Percentiles rank a stretch among this genome's conserved stretches.
These are phyloP conservation scores for Arabis alpina DNA, from an alignment of 345 rosid species.

Conservation along the genomic window DNA sequence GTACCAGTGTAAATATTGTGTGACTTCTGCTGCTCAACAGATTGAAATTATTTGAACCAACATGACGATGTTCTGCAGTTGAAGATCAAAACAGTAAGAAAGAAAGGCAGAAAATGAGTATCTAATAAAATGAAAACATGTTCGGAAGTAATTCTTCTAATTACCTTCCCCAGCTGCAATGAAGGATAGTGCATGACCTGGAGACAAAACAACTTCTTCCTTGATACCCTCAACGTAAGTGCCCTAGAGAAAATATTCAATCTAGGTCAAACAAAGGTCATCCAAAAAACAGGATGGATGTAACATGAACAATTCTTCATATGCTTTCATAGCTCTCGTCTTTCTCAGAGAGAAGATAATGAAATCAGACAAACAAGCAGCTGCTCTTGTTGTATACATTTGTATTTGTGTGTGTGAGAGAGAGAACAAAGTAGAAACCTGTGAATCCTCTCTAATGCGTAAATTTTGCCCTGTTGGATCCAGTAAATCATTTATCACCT, in stretches of 20 bases:
- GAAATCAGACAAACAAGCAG: conserved; percentile 10
- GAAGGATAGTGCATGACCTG: conserved; percentile 97
- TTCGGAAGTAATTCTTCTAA: conserved; percentile 1
- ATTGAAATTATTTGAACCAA: conserved; percentile 99
- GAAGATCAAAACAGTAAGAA: conserved; percentile 29
- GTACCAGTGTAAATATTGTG: conserved; percentile 95
- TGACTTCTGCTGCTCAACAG: conserved; percentile 98
- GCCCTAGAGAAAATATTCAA: conserved; percentile 57
- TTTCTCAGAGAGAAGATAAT: conserved; percentile 13
- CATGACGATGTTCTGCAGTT: conserved; percentile 95
- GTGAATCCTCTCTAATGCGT: conserved; percentile 99
- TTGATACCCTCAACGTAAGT: conserved; percentile 99
- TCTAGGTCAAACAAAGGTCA: neutral
- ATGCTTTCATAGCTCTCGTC: conserved; percentile 11
- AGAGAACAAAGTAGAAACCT: conserved; percentile 54
- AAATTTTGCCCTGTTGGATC: conserved; percentile 99
- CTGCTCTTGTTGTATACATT: conserved; percentile 12
- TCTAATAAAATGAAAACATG: conserved; percentile 6
- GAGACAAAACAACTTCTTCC: conserved; percentile 99
- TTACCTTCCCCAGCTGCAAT: conserved; percentile 99
- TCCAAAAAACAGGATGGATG: neutral
- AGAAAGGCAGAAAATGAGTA: conserved; percentile 12
- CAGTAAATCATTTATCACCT: conserved; percentile 99
- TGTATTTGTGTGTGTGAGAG: neutral
- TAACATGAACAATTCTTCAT: conserved; percentile 3